Conservation (phyloP, 139 green algal genomes). For the Trebouxia sp. region DNA sequence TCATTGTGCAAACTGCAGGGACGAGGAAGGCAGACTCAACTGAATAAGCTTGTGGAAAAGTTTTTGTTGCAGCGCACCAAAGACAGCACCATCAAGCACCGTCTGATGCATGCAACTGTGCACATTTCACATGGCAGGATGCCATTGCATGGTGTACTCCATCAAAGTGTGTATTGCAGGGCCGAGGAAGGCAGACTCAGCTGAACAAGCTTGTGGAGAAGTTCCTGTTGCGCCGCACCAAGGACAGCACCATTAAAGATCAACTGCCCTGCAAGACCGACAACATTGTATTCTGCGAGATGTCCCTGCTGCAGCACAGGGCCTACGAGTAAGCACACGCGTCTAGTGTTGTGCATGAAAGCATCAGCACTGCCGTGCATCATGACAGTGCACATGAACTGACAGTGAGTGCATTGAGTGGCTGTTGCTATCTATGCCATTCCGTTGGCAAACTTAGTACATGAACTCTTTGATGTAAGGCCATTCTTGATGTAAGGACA, state of each 20-base stretch:
- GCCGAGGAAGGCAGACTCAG: constrained; percentile 24
- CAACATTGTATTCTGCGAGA: constrained; percentile 74
- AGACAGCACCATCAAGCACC: no score
- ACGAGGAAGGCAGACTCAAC: constrained; percentile 25
- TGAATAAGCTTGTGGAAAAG: constrained; percentile 39
- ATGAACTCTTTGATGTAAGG: no score
- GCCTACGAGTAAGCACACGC: constrained; percentile 50
- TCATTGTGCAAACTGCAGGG: background rate
- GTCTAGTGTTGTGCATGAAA: background rate
- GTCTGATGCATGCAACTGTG: no score
- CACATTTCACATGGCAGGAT: no score
- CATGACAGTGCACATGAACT: no score
- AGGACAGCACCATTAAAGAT: constrained; percentile 59
- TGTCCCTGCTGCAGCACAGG: constrained; percentile 60
- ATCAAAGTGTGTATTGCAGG: background rate
- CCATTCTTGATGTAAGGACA: no score
- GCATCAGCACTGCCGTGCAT: no score
- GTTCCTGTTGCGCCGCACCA: constrained; percentile 70
- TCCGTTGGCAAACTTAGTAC: no score
- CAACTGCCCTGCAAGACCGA: constrained; percentile 76
- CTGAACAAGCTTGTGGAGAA: constrained; percentile 41
- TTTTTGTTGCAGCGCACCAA: constrained; percentile 74
- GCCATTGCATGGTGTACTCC: background rate
- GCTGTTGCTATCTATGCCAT: no score
- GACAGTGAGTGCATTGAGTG: no score